Percentiles rank a stretch among this genome's conserved stretches.
Evolutionary conservation across 768 basidiomycete genomes (phyloP).

Genomic region (Sporobolomyces pararoseus): DNA sequence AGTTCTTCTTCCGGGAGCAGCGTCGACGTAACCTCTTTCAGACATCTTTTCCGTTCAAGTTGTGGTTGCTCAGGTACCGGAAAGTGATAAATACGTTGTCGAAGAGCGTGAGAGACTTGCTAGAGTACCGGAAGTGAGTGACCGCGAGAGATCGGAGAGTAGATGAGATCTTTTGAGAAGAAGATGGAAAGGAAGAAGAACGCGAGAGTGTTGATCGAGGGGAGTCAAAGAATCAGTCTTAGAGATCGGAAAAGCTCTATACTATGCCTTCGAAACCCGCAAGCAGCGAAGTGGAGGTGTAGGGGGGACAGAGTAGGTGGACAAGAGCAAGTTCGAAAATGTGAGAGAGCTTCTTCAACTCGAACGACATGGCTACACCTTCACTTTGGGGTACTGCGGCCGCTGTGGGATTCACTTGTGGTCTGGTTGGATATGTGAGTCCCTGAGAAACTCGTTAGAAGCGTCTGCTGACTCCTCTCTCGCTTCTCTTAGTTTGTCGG

Average conservation of each 20-base stretch:
- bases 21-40: constrained; percentile 24
- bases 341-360: not conserved
- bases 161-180: not conserved
- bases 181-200: not conserved
- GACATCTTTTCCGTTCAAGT: not conserved
- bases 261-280: not conserved
- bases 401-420: constrained; percentile 17
- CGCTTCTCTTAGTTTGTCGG: constrained; percentile 25
- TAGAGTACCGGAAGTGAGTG: not conserved
- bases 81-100: no score
- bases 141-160: not conserved
- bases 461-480: not conserved
- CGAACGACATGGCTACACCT: not conserved
- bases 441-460: no score
- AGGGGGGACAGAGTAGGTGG: not conserved
- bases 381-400: constrained; percentile 33
- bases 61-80: not conserved
- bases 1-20: constrained; percentile 29
- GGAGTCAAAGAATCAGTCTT: not conserved
- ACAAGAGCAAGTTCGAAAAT: not conserved
- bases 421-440: constrained; percentile 35
- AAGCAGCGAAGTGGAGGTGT: not conserved
- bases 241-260: not conserved
- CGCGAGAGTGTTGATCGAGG: not conserved
- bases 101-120: not conserved